Percentiles rank a stretch among this genome's conserved stretches.
Evolutionary conservation across 2,329 filamentous ascomycete genomes (phyloP).

Genomic region (Eurotiales sp.): DNA sequence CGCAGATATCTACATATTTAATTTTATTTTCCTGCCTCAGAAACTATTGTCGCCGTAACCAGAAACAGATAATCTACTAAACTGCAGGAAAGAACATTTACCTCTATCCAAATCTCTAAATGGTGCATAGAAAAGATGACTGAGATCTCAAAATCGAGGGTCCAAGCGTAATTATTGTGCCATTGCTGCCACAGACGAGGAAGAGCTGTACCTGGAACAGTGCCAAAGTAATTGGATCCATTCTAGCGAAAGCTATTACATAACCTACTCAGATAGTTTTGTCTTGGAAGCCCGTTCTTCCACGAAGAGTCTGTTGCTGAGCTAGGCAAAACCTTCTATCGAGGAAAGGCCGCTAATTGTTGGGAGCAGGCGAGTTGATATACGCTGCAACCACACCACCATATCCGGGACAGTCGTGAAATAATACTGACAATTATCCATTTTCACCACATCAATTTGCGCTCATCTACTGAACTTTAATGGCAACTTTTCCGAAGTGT

Average conservation of each 20-base stretch:
- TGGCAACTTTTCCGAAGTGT: slow-evolving; percentile 55
- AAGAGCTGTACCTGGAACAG: slow-evolving; percentile 74
- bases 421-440: neutral
- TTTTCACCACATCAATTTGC: neutral
- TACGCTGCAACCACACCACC: too few species aligned
- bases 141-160: slow-evolving; percentile 77
- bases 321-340: too few species aligned
- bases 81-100: slow-evolving; percentile 65
- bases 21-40: slow-evolving; percentile 81
- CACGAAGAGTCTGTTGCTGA: too few species aligned
- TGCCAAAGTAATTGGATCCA: slow-evolving; percentile 49
- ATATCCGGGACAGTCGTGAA: too few species aligned
- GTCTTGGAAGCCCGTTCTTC: too few species aligned
- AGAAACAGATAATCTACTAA: slow-evolving; percentile 88
- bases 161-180: slow-evolving; percentile 55
- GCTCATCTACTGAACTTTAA: slow-evolving; percentile 37
- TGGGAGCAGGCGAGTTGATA: too few species aligned
- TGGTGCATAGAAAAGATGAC: slow-evolving; percentile 90
- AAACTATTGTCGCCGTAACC: slow-evolving; percentile 68
- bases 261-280: too few species aligned
- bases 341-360: too few species aligned
- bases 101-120: slow-evolving; percentile 68
- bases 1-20: slow-evolving; percentile 80
- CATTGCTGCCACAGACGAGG: slow-evolving; percentile 51
- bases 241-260: too few species aligned